Evolutionary conservation across 768 basidiomycete genomes (phyloP).

Genomic region (Panaeolus cyanescens): DNA sequence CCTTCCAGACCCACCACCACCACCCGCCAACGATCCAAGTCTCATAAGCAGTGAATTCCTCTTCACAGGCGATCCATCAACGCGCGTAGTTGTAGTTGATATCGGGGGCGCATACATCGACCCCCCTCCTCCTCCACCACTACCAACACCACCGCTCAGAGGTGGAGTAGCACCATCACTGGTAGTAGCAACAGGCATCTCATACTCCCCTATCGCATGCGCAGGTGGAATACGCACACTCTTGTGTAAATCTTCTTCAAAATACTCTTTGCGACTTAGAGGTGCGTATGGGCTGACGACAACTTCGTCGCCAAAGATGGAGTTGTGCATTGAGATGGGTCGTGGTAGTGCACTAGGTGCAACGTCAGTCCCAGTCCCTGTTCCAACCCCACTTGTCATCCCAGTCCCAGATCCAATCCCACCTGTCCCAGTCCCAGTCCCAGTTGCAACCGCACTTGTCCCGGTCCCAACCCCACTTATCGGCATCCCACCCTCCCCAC

Average conservation of each 20-base stretch:
- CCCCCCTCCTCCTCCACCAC: too few relatives aligned
- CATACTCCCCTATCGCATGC: constrained; percentile 33
- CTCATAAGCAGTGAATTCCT: background rate
- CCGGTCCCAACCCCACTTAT: too few relatives aligned
- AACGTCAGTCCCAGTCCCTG: too few relatives aligned
- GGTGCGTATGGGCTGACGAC: constrained; percentile 2
- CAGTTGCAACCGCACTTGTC: too few relatives aligned
- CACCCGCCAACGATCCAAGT: background rate
- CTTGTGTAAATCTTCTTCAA: constrained; percentile 14
- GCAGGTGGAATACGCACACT: constrained; percentile 48
- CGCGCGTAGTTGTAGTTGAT: background rate
- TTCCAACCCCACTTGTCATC: too few relatives aligned
- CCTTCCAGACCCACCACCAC: background rate
- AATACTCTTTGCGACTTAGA: constrained; percentile 6
- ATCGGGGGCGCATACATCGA: background rate
- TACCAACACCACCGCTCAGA: too few relatives aligned
- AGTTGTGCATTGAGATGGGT: too few relatives aligned
- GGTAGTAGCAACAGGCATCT: constrained; percentile 25
- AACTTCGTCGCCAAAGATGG: background rate
- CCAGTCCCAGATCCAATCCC: too few relatives aligned
- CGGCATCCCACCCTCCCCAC: background rate
- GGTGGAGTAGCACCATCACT: background rate
- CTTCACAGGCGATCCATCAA: background rate
- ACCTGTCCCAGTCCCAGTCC: too few relatives aligned
- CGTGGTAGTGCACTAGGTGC: too few relatives aligned